Conservation (phyloP, 2,329 filamentous ascomycete species). For the Diaporthe ampelina region DNA sequence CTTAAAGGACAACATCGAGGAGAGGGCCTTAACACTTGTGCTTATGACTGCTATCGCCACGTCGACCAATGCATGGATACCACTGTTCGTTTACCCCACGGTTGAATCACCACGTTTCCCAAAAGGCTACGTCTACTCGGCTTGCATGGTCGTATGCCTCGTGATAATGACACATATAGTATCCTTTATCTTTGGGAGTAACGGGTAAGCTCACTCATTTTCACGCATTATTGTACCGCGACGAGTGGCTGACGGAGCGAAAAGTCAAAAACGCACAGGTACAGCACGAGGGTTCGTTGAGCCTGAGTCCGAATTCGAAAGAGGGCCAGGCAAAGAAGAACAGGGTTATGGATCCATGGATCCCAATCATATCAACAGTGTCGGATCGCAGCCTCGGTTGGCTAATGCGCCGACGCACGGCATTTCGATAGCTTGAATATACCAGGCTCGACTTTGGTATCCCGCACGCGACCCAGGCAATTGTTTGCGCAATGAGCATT, state of each 20-base stretch:
- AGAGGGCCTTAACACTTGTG: conserved; percentile 64
- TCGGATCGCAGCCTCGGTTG: background rate
- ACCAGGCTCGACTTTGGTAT: background rate
- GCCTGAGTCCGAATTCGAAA: background rate
- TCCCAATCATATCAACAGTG: background rate
- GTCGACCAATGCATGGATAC: conserved; percentile 69
- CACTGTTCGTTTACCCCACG: conserved; percentile 63
- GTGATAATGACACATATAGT: conserved; percentile 33
- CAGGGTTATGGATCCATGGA: background rate
- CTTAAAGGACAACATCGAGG: conserved; percentile 59
- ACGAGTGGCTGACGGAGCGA: background rate
- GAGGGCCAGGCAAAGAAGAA: background rate
- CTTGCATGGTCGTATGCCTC: conserved; percentile 34
- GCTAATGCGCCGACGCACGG: background rate
- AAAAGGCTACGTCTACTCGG: conserved; percentile 53
- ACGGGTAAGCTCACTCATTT: conserved; percentile 24
- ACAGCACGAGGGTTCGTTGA: background rate
- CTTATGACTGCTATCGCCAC: conserved; percentile 66
- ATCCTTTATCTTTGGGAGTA: conserved; percentile 17
- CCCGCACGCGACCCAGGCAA: background rate
- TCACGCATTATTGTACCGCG: too few relatives aligned
- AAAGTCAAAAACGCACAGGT: background rate
- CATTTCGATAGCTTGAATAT: background rate
- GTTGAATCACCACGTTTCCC: conserved; percentile 58
- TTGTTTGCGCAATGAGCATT: background rate